Evolutionary conservation across 1,284 basidiomycete species (phyloP).

Genomic region (Sanghuangporus weigelae): DNA sequence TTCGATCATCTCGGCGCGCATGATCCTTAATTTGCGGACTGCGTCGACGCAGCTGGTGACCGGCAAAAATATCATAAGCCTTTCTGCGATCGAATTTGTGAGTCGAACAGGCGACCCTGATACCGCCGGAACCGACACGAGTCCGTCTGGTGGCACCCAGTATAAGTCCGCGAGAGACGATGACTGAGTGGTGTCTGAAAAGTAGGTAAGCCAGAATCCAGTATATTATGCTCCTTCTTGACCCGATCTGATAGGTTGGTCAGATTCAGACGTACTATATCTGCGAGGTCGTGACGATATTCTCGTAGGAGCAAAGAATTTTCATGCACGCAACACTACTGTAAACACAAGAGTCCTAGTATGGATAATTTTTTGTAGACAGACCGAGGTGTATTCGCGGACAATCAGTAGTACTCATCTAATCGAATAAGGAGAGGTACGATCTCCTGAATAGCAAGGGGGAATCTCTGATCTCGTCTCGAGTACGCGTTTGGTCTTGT

Average conservation of each 20-base stretch:
- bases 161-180: background rate
- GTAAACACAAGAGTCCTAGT: background rate
- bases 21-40: background rate
- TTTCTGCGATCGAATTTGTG: background rate
- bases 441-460: background rate
- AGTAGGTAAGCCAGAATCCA: background rate
- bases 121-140: background rate
- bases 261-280: too few species aligned
- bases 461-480: background rate
- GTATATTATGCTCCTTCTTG: too few species aligned
- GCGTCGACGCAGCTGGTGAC: background rate
- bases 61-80: background rate
- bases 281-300: background rate
- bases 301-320: background rate
- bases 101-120: background rate
- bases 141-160: background rate
- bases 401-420: background rate
- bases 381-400: background rate
- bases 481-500: background rate
- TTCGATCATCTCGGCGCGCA: background rate
- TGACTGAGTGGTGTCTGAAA: background rate
- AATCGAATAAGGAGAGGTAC: background rate
- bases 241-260: too few species aligned
- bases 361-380: background rate
- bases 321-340: background rate